Evolutionary conservation across 129 eudicot genomes (phyloP), one percentile per base, ranked within the genome.

Genomic region (Flaveria ramosissima): DNA sequence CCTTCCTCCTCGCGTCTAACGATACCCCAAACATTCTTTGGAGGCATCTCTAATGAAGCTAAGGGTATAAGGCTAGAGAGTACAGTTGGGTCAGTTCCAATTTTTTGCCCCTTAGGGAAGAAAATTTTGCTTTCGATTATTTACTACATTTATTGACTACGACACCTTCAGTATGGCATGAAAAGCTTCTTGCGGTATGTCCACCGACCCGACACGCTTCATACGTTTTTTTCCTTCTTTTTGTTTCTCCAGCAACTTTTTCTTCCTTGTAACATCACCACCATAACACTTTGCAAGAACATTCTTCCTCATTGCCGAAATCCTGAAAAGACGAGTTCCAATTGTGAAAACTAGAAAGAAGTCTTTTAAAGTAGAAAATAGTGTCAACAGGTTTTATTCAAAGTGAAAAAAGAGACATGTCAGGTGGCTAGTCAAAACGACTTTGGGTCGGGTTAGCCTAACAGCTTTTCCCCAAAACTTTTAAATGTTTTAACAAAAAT

Each of bases 191-290:
- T 94, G 99, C 8, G 97, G 99, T 69, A 91, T 86, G 81, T 94
- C 99, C 11, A 94, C 99, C n/a, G 94, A 91, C 26, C 99, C 97
- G 14, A 94, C 93, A 51, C 99, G 94, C 77, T 94, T 94, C 99
- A 94, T 94, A 50, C 97, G 88, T 84, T 94, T 94, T 83, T 94
- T 94, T 78, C 99, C 97, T 86, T 94, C 97, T 73, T 94, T 94
- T 56, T 94, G 99, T 86, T 91, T 94, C 61, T 94, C 99, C 88
- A 94, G 77, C 78, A 94, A 76, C 75, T 94, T 94, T 78, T 82
- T 89, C 92, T 94, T 94, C 82, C 99, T 80, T 0, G 97, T 85
- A 46, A 89, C 84, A 84, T 94, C 99, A 36, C 99, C 99, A 48
- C 97, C 99, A 47, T 94, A 94, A 83, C 97, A 94, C 84, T 94